These are phyloP conservation scores for Suhomyces vadensis DNA, from an alignment of 805 yeast genomes.

Conservation along the genomic window DNA sequence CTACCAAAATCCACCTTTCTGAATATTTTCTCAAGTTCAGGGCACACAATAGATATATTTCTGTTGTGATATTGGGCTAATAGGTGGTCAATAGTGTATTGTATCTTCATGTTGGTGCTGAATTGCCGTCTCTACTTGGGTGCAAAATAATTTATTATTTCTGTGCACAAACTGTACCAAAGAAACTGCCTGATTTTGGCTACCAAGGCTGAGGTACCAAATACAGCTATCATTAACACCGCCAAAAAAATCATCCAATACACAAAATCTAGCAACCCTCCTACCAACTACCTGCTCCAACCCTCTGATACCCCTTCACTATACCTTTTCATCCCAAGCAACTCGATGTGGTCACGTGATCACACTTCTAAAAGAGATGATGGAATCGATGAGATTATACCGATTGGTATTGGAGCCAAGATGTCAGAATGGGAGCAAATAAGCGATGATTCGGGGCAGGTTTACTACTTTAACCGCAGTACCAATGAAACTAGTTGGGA, in stretches of 20 bases:
- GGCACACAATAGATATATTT: not conserved
- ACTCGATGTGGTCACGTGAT: not conserved
- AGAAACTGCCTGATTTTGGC: too few species aligned
- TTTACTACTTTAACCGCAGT: slow-evolving; percentile 66
- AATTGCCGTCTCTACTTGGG: too few species aligned
- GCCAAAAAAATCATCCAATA: too few species aligned
- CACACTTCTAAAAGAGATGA: not conserved
- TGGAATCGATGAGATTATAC: too few species aligned
- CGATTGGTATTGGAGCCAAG: not conserved
- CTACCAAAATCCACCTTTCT: too few species aligned
- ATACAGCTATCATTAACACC: too few species aligned
- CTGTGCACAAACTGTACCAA: not conserved
- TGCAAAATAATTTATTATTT: slow-evolving; percentile 5
- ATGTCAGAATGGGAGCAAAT: slow-evolving; percentile 60
- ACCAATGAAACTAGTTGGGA: slow-evolving; percentile 82
- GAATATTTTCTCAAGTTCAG: not conserved
- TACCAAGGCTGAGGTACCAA: too few species aligned
- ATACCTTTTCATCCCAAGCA: too few species aligned
- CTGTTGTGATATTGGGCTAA: not conserved
- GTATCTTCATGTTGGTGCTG: slow-evolving; percentile 1
- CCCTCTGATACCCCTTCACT: too few species aligned
- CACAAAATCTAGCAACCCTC: too few species aligned
- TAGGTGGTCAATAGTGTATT: not conserved
- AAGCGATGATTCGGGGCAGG: slow-evolving; percentile 62
- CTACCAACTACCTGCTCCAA: too few species aligned